A percentile compares a stretch with the other conserved stretches of the same genome.
Evolutionary conservation across 2,329 filamentous ascomycete species (phyloP).

Genomic region (Pseudocercospora crystallina): DNA sequence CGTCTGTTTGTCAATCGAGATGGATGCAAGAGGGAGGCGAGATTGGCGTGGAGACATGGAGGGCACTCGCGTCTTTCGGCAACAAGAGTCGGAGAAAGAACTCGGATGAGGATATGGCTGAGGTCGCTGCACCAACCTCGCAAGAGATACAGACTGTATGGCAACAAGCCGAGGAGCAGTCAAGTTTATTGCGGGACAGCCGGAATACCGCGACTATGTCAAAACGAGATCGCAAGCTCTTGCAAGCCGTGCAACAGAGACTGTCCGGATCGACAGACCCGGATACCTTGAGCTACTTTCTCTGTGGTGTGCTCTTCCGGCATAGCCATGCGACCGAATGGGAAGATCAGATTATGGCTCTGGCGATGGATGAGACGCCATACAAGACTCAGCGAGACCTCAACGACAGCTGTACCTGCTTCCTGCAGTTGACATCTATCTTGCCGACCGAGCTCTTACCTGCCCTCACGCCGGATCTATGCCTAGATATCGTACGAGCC

Average conservation of each 20-base stretch:
- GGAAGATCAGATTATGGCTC: constrained; percentile 35
- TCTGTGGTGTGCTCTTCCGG: constrained; percentile 41
- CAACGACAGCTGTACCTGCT: constrained; percentile 39
- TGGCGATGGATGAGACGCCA: constrained; percentile 43
- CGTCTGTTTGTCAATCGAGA: constrained; percentile 33
- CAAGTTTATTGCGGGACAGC: constrained; percentile 10
- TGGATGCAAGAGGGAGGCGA: constrained; percentile 36
- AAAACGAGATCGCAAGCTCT: constrained; percentile 16
- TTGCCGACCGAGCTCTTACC: constrained; percentile 39
- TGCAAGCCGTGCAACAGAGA: constrained; percentile 13
- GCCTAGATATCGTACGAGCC: constrained; percentile 39
- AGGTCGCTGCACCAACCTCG: constrained; percentile 14
- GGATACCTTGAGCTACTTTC: constrained; percentile 45
- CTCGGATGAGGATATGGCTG: constrained; percentile 9
- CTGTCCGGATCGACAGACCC: constrained; percentile 23
- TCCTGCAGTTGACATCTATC: constrained; percentile 44
- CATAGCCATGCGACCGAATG: constrained; percentile 34
- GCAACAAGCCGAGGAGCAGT: constrained; percentile 22
- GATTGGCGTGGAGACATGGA: constrained; percentile 34
- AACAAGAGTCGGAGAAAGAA: constrained; percentile 14
- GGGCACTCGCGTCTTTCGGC: constrained; percentile 25
- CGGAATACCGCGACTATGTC: not conserved
- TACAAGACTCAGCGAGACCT: constrained; percentile 45
- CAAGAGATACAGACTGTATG: constrained; percentile 26
- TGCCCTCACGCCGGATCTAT: constrained; percentile 35